These are phyloP conservation scores for Coemansia sp. DNA, from an alignment of 192 early-diverging fungal genomes.

Conservation along the genomic window DNA sequence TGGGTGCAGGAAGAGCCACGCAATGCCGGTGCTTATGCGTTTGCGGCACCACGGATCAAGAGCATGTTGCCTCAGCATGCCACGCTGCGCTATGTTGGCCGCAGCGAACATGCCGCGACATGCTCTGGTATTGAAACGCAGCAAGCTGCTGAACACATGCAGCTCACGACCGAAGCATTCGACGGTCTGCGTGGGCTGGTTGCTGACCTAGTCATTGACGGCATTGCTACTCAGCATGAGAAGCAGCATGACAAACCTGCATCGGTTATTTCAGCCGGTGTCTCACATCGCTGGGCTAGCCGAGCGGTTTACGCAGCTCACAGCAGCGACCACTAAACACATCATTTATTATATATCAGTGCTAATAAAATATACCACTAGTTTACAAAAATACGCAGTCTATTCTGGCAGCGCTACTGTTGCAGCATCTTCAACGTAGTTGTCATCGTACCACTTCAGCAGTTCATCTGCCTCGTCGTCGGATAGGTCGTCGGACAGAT, in stretches of 20 bases:
- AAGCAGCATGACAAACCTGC: slow-evolving; percentile 22
- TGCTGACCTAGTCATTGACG: slow-evolving; percentile 44
- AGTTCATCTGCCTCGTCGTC: slow-evolving; percentile 47
- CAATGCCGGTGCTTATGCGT: slow-evolving; percentile 89
- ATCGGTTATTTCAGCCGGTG: slow-evolving; percentile 32
- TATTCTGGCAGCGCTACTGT: not conserved
- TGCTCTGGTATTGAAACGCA: slow-evolving; percentile 72
- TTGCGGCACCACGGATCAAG: slow-evolving; percentile 79
- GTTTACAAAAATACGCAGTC: not conserved
- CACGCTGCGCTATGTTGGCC: slow-evolving; percentile 72
- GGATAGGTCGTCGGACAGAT: slow-evolving; percentile 24
- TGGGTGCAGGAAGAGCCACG: slow-evolving; percentile 93
- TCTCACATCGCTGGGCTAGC: slow-evolving; percentile 44
- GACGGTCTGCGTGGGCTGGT: slow-evolving; percentile 48
- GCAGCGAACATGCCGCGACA: slow-evolving; percentile 70
- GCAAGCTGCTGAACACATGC: slow-evolving; percentile 67
- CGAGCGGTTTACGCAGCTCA: slow-evolving; percentile 43
- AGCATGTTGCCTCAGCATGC: slow-evolving; percentile 64
- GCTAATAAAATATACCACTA: slow-evolving; percentile 5
- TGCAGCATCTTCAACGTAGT: slow-evolving; percentile 9
- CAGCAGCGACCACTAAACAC: slow-evolving; percentile 40
- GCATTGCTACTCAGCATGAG: slow-evolving; percentile 25
- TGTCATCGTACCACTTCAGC: slow-evolving; percentile 56
- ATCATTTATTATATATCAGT: not conserved
- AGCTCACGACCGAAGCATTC: slow-evolving; percentile 58